Base-by-base conservation (phyloP, 176 grass and related monocot species). In the Triticum dicoccoides region DNA sequence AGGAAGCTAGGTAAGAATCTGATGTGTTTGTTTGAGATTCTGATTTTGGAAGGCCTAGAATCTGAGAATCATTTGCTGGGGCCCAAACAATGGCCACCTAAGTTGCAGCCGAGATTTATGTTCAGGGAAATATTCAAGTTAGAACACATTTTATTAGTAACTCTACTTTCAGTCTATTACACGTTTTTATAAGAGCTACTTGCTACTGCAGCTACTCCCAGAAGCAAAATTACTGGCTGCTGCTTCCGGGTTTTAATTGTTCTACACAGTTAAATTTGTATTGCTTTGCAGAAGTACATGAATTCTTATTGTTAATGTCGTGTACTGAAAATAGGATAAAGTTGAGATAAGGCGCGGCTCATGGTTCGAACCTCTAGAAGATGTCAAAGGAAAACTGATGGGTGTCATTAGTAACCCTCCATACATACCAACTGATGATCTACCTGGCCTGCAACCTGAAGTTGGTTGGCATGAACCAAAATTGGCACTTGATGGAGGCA, bases 341-440 rank as follows among this genome's bases (percentile, higher is more conserved):
- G 83, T 98, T 87, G 92, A 96, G 81, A 82, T 96, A 87, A 94
- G 92, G 80, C 86, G 87, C 4, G 97, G 97, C 17, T 89, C 90
- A 8, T 98, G 97, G 97, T 98, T 98, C 1, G 82, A 94, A 67
- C 90, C 97, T 65, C 82, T 98, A 21, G 70, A 90, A 85, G 91
- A 96, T 85, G 49, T 92, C 25, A 91, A 89, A 85, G 94, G 92
- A 84, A 96, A 96, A 69, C 85, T 98, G 12, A 85, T 73, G 14
- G 94, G 97, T 33, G 78, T 96, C 64, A 91, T 98, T 63, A 98
- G 97, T 80, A 98, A 98, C 62, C 97, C 97, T 77, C 97, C 94
- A 33, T 98, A 98, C 62, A 94, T 93, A 86, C 97, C 97, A 41
- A 96, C 84, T 14, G 79, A 56, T 18, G 84, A 98, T 85, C 37